Percentiles rank a stretch among this genome's conserved stretches.
Conservation (phyloP, 1,284 basidiomycete genomes). For the Sporisorium reilianum region DNA sequence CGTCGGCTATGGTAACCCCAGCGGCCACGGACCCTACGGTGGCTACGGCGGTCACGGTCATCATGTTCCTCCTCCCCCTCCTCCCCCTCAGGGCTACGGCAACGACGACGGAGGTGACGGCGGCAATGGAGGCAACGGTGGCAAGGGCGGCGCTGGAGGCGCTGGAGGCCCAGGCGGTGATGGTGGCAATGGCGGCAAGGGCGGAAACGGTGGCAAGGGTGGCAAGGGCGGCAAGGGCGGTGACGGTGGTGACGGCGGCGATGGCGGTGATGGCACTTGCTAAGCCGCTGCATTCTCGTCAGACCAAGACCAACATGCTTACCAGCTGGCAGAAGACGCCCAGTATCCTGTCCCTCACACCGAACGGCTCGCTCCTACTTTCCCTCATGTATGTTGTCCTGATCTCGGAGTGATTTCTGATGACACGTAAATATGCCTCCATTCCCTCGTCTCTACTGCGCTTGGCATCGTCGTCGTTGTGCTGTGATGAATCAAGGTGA, state of each 20-base stretch:
- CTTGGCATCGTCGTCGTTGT: not conserved
- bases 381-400: not conserved
- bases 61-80: not conserved
- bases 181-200: constrained; percentile 5
- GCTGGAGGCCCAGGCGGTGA: constrained; percentile 19
- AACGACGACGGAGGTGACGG: constrained; percentile 1
- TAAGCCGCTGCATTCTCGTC: not conserved
- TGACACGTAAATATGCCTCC: not conserved
- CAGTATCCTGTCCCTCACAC: not conserved
- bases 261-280: constrained; percentile 4
- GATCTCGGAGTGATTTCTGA: not conserved
- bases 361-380: not conserved
- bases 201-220: constrained; percentile 13
- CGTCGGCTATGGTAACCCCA: too few relatives aligned
- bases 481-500: not conserved
- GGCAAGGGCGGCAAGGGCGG: not conserved
- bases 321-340: not conserved
- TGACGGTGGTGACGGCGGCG: constrained; percentile 11
- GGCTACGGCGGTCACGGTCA: constrained; percentile 25
- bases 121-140: constrained; percentile 10
- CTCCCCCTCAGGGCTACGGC: not conserved
- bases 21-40: not conserved
- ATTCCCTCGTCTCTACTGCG: not conserved
- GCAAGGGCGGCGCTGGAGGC: constrained; percentile 17
- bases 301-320: not conserved